Percentiles rank a stretch among this genome's conserved stretches.
phyloP scores from a whole-genome alignment of 2,329 filamentous ascomycete genomes.

The Ascosphaera aggregata region DNA sequence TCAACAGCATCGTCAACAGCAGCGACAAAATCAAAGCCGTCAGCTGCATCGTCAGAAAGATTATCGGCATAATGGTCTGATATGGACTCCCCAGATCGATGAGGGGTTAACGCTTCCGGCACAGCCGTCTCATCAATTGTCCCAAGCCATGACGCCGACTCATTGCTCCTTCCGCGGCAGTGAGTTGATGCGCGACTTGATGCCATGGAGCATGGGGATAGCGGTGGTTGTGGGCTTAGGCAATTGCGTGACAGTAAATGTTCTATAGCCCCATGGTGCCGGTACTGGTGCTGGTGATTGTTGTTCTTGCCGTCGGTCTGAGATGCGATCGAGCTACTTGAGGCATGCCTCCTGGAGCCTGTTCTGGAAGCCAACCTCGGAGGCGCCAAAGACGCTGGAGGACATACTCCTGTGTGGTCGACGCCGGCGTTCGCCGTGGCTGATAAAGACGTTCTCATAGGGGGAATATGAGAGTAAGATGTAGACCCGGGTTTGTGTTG shows the following conservation, averaged over 20 bases:
- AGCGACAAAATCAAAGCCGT: slow-evolving; percentile 51
- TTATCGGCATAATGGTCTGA: background rate
- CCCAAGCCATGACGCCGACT: slow-evolving; percentile 81
- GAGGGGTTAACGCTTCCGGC: slow-evolving; percentile 30
- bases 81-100: slow-evolving; percentile 14
- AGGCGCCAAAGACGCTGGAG: background rate
- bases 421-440: background rate
- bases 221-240: background rate
- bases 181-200: slow-evolving; percentile 1
- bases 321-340: background rate
- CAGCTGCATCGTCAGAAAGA: background rate
- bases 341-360: background rate
- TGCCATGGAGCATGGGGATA: background rate
- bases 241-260: background rate
- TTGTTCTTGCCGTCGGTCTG: background rate
- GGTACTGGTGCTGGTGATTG: no score
- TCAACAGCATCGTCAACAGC: slow-evolving; percentile 89
- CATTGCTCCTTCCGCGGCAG: slow-evolving; percentile 41
- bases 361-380: background rate
- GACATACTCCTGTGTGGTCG: background rate
- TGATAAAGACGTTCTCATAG: background rate
- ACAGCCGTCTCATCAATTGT: slow-evolving; percentile 64
- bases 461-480: background rate
- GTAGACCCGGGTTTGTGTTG: background rate
- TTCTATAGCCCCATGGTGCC: background rate